These are phyloP conservation scores for Hemileccinum rubropunctum DNA, from an alignment of 768 basidiomycete species.

Conservation along the genomic window DNA sequence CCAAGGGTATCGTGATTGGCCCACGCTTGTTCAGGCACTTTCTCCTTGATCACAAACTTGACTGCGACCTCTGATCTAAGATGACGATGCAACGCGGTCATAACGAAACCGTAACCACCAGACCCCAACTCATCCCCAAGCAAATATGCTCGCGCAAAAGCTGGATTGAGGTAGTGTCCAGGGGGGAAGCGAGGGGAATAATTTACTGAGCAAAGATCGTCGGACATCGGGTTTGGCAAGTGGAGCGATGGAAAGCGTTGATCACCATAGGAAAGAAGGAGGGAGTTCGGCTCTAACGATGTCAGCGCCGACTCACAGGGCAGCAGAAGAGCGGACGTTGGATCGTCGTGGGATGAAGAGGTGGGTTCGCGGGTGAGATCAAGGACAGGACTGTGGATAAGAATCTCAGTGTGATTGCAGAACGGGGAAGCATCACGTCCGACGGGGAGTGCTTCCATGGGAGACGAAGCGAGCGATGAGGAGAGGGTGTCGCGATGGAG, in stretches of 20 bases:
- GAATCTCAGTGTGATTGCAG: neutral
- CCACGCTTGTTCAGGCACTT: slow-evolving; percentile 51
- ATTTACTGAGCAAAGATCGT: slow-evolving; percentile 18
- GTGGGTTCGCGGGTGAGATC: neutral
- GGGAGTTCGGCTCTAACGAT: slow-evolving; percentile 12
- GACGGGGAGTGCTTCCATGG: too few relatives aligned
- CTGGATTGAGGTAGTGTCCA: slow-evolving; percentile 56
- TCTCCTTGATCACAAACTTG: slow-evolving; percentile 89
- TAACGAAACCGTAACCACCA: slow-evolving; percentile 95
- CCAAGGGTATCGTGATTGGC: slow-evolving; percentile 60
- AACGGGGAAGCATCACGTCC: neutral
- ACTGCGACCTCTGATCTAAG: slow-evolving; percentile 77
- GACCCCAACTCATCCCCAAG: slow-evolving; percentile 80
- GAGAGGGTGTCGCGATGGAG: neutral
- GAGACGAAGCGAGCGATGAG: too few relatives aligned
- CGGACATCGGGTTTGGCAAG: neutral
- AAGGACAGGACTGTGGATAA: neutral
- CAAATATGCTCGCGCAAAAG: slow-evolving; percentile 58
- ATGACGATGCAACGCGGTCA: slow-evolving; percentile 69
- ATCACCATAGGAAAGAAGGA: slow-evolving; percentile 22
- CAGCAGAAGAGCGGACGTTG: neutral
- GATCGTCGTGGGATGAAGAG: neutral
- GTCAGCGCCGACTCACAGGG: neutral
- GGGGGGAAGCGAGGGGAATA: slow-evolving; percentile 56
- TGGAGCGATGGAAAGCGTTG: slow-evolving; percentile 2